Conservation (phyloP, 164 flowering plant genomes). For the Cinnamomum chago region DNA sequence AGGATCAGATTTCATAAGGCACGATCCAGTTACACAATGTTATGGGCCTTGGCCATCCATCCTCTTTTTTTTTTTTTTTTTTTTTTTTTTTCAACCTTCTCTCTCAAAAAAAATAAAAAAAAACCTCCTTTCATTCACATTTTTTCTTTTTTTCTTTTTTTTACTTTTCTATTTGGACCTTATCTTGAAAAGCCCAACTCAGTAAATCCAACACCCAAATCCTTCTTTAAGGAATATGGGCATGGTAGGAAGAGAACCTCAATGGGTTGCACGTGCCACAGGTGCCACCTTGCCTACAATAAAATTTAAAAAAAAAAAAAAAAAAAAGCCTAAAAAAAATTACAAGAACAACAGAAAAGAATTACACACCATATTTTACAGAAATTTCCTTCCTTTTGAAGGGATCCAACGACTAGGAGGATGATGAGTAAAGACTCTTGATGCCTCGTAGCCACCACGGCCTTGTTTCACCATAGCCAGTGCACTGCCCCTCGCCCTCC, state of each 20-base stretch:
- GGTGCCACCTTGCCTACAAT: constrained; percentile 29
- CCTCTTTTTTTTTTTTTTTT: background rate
- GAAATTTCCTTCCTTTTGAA: constrained; percentile 8
- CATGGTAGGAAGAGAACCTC: constrained; percentile 28
- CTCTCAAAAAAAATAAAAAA: no score
- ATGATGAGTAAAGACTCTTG: constrained; percentile 26
- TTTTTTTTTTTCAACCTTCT: background rate
- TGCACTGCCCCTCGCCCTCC: constrained; percentile 82
- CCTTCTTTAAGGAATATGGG: constrained; percentile 28
- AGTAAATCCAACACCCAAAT: constrained; percentile 27
- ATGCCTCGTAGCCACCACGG: constrained; percentile 55
- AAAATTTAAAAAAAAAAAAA: no score
- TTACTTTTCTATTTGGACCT: constrained; percentile 37
- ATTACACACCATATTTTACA: constrained; percentile 51
- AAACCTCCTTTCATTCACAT: background rate
- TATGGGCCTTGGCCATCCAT: background rate
- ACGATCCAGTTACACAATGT: background rate
- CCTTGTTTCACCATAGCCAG: constrained; percentile 65
- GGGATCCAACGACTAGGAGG: constrained; percentile 15
- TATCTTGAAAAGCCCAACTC: constrained; percentile 44
- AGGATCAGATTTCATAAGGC: background rate
- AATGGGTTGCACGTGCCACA: constrained; percentile 15
- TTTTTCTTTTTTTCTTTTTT: background rate
- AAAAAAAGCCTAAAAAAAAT: constrained; percentile 28
- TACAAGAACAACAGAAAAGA: constrained; percentile 19